A percentile compares a stretch with the other conserved stretches of the same genome.
Evolutionary conservation across 108 stramenopile genomes (phyloP).

Genomic region (Skeletonema grethae): DNA sequence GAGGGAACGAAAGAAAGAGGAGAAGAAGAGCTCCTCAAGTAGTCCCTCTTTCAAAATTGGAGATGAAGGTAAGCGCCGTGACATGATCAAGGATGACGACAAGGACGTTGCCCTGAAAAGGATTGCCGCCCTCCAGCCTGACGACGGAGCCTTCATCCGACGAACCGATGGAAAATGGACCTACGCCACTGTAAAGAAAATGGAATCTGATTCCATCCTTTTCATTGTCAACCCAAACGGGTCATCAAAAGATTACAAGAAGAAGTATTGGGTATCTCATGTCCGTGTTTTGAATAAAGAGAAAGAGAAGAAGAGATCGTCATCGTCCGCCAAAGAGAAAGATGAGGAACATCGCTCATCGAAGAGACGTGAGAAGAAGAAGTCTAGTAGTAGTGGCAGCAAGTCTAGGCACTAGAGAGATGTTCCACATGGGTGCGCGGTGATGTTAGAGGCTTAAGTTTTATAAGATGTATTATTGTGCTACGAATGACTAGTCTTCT

Average conservation of each 20-base stretch:
- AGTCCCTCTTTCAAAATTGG: conserved; percentile 15
- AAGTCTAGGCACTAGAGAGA: not conserved
- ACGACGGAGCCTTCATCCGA: conserved; percentile 41
- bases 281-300: conserved; percentile 23
- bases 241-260: conserved; percentile 38
- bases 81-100: conserved; percentile 33
- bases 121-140: conserved; percentile 17
- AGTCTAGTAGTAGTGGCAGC: not conserved
- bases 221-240: conserved; percentile 44
- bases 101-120: conserved; percentile 18
- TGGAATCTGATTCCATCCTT: conserved; percentile 19
- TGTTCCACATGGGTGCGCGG: too few relatives aligned
- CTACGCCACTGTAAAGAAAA: conserved; percentile 34
- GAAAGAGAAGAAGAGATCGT: not conserved
- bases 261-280: conserved; percentile 34
- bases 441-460: too few relatives aligned
- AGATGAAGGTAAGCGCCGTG: conserved; percentile 20
- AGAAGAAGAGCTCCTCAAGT: not conserved
- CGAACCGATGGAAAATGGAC: conserved; percentile 48
- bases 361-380: not conserved
- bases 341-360: not conserved
- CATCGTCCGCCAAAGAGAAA: not conserved
- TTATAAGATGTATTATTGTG: too few relatives aligned
- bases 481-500: not conserved
- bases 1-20: not conserved